A percentile compares a stretch with the other conserved stretches of the same genome.
These are phyloP conservation scores for Aspergillus felis DNA, from an alignment of 2,329 filamentous ascomycete genomes.

Conservation along the genomic window DNA sequence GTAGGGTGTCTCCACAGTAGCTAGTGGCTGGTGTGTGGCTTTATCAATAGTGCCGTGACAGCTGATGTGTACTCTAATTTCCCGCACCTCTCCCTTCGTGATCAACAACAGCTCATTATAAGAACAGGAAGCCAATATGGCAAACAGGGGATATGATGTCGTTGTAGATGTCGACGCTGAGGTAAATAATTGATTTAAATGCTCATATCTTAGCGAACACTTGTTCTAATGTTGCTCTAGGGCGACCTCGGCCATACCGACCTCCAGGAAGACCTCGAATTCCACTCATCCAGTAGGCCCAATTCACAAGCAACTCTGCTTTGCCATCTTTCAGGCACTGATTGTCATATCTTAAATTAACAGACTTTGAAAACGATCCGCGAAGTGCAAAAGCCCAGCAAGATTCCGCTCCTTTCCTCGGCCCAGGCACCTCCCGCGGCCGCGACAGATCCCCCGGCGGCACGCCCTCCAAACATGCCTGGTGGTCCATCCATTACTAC, in stretches of 20 bases:
- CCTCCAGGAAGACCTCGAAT: slow-evolving; percentile 97
- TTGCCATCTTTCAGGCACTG: neutral
- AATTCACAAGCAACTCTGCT: neutral
- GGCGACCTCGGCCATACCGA: slow-evolving; percentile 97
- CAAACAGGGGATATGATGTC: slow-evolving; percentile 89
- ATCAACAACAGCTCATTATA: slow-evolving; percentile 11
- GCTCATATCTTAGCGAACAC: neutral
- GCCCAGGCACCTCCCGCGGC: slow-evolving; percentile 38
- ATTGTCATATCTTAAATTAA: neutral
- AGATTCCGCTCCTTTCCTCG: slow-evolving; percentile 49
- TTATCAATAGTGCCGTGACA: slow-evolving; percentile 12
- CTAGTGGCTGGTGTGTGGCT: slow-evolving; percentile 30
- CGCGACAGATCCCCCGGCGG: slow-evolving; percentile 40
- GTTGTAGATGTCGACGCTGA: slow-evolving; percentile 97
- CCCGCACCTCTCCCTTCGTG: slow-evolving; percentile 12
- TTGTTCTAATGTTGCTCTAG: slow-evolving; percentile 45
- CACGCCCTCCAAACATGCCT: slow-evolving; percentile 70
- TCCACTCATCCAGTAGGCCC: slow-evolving; percentile 75
- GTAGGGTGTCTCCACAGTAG: slow-evolving; percentile 3
- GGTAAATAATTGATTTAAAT: slow-evolving; percentile 46
- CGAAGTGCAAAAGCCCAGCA: slow-evolving; percentile 48
- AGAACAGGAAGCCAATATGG: slow-evolving; percentile 51
- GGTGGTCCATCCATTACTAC: slow-evolving; percentile 93
- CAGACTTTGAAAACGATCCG: slow-evolving; percentile 65
- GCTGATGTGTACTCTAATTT: slow-evolving; percentile 34